These are phyloP conservation scores for Haplographium delicatum DNA, from an alignment of 495 filamentous ascomycete species.

Conservation along the genomic window DNA sequence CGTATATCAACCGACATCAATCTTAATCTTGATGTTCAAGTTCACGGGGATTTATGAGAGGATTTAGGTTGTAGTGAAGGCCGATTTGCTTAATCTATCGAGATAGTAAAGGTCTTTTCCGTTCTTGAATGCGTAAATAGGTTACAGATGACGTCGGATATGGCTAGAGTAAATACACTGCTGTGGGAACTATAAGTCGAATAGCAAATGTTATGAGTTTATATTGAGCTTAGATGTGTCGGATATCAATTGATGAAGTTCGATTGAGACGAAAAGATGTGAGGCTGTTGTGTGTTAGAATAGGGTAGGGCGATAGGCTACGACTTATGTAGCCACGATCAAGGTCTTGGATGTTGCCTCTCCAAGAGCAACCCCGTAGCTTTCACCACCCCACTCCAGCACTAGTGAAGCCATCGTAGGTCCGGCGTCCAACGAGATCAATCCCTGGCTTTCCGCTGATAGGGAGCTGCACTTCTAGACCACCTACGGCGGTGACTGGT, in stretches of 20 bases:
- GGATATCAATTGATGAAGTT: too few relatives aligned
- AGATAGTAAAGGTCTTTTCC: background rate
- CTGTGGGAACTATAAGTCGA: conserved; percentile 7
- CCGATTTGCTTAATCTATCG: conserved; percentile 16
- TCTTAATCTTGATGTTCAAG: conserved; percentile 23
- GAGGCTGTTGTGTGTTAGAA: background rate
- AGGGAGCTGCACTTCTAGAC: conserved; percentile 1
- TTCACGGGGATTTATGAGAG: background rate
- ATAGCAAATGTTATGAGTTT: conserved; percentile 9
- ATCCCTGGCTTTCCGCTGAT: conserved; percentile 15
- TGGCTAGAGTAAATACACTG: background rate
- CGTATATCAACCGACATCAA: conserved; percentile 79
- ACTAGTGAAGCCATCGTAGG: conserved; percentile 15
- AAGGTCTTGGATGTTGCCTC: conserved; percentile 5
- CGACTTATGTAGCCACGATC: conserved; percentile 18
- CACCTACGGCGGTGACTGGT: background rate
- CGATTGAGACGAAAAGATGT: background rate
- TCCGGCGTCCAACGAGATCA: conserved; percentile 18
- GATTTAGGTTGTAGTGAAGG: too few relatives aligned
- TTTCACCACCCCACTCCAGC: conserved; percentile 14
- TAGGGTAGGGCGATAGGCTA: conserved; percentile 2
- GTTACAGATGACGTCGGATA: conserved; percentile 1
- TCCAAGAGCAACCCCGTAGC: conserved; percentile 3
- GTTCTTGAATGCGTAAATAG: background rate
- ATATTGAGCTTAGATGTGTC: background rate